Evolutionary conservation across 768 basidiomycete species (phyloP).

Genomic region (Piloderma croceum): DNA sequence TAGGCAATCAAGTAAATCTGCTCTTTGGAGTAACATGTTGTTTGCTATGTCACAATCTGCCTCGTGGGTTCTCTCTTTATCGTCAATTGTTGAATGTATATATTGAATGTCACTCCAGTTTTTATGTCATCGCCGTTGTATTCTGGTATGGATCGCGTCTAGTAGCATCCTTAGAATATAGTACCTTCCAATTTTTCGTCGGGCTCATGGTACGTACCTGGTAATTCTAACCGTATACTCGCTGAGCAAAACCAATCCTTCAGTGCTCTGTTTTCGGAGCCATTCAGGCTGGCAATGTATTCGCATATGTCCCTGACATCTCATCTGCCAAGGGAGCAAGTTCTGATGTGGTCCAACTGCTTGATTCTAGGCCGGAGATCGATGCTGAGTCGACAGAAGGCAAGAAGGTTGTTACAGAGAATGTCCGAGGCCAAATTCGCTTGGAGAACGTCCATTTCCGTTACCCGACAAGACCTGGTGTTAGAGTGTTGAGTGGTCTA

Average conservation of each 20-base stretch:
- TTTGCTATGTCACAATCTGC: no score
- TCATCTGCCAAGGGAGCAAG: slow-evolving; percentile 79
- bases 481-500: slow-evolving; percentile 77
- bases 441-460: no score
- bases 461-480: slow-evolving; percentile 80
- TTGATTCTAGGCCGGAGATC: slow-evolving; percentile 73
- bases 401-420: slow-evolving; percentile 39
- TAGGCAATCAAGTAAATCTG: slow-evolving; percentile 52
- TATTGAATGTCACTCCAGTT: slow-evolving; percentile 69
- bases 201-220: slow-evolving; percentile 67
- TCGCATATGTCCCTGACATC: slow-evolving; percentile 82
- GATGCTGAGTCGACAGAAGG: slow-evolving; percentile 73
- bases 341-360: slow-evolving; percentile 64
- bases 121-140: slow-evolving; percentile 79
- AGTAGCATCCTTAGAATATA: slow-evolving; percentile 49
- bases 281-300: slow-evolving; percentile 84
- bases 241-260: no score
- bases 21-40: slow-evolving; percentile 64
- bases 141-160: slow-evolving; percentile 73
- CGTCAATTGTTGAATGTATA: no score
- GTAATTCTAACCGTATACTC: no score
- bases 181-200: no score
- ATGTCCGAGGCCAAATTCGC: slow-evolving; percentile 56
- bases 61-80: no score
- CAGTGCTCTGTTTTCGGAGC: slow-evolving; percentile 72